A percentile compares a stretch with the other conserved stretches of the same genome.
phyloP scores from a whole-genome alignment of 164 flowering plant species.

The Sedum album region DNA sequence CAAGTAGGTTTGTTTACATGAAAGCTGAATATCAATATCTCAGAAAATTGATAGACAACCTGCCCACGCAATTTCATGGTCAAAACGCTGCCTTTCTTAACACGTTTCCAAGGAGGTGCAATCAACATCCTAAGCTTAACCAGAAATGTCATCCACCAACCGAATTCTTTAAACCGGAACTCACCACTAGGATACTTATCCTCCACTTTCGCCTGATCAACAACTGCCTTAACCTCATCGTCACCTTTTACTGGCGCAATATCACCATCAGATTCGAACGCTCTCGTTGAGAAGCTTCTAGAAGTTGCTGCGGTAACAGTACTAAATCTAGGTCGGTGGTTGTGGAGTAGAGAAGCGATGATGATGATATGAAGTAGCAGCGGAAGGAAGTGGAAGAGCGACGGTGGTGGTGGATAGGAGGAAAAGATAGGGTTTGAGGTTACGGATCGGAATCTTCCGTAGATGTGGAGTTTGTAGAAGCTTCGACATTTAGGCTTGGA shows the following conservation, averaged over 20 bases:
- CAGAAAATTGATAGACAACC: constrained; percentile 26
- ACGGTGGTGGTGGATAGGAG: not conserved
- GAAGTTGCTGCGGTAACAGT: not conserved
- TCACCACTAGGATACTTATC: constrained; percentile 66
- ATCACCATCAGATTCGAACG: not conserved
- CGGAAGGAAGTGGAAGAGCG: not conserved
- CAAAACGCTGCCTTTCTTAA: constrained; percentile 71
- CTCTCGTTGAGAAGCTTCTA: not conserved
- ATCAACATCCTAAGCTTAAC: constrained; percentile 68
- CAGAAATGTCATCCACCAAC: constrained; percentile 43
- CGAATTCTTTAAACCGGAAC: constrained; percentile 37
- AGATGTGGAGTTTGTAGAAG: not conserved
- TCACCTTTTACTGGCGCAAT: constrained; percentile 13
- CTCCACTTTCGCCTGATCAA: constrained; percentile 15
- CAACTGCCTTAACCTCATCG: not conserved
- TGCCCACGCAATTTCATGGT: constrained; percentile 78
- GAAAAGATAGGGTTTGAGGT: not conserved
- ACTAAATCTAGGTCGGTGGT: not conserved
- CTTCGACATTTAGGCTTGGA: not conserved
- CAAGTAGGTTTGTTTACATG: no score
- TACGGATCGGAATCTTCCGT: not conserved
- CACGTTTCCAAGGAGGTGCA: constrained; percentile 83
- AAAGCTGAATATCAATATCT: not conserved
- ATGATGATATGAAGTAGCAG: not conserved
- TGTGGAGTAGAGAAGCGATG: not conserved